Evolutionary conservation across 2,329 filamentous ascomycete genomes (phyloP), one percentile per base, ranked within the genome.

Genomic region (Fusarium siculi): DNA sequence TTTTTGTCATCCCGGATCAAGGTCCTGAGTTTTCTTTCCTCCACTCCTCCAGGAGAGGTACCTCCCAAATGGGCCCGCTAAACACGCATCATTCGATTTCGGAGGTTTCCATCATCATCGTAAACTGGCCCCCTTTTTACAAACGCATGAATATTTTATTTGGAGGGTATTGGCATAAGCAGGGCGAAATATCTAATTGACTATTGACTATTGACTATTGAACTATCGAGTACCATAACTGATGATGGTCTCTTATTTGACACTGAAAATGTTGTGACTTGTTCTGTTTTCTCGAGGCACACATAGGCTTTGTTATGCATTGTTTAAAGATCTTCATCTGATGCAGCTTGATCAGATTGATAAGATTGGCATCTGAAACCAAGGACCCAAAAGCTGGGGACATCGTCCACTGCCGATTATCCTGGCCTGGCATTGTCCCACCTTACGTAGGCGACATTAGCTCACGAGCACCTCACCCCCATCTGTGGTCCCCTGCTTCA

Each of bases 261-360:
- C 10, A 21, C 14, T 16, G 32, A 32, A 11, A 40, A 15, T 12
- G 19, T 6, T 18, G 28, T 18, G 8, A 11, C 19, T 25, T 37
- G 9, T 50, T n/a, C 64, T 42, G 37, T n/a, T 32, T 54, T 59
- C 40, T 44, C 30, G 25, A 60, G 39, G 19, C 30, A 46, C 42
- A 49, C 25, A 44, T 54, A 36, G 34, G 23, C 30, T 47, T 50
- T 50, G 40, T 53, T 23, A 32, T 44, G 40, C 25, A 37, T 40
- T 50, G 40, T 42, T 68, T 40, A 64, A 68, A 65, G 70, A 77
- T 73, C 74, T 75, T 62, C 49, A 57, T 65, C 58, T 65, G 43
- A 76, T 77, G 76, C 76, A 77, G 25, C 55, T 72, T 75, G 75
- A 78, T 78, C 59, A 71, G 76, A 78, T 78, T 76, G 76, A 78